These are phyloP conservation scores for Colletotrichum caudatum DNA, from an alignment of 2,329 filamentous ascomycete species.

Conservation along the genomic window DNA sequence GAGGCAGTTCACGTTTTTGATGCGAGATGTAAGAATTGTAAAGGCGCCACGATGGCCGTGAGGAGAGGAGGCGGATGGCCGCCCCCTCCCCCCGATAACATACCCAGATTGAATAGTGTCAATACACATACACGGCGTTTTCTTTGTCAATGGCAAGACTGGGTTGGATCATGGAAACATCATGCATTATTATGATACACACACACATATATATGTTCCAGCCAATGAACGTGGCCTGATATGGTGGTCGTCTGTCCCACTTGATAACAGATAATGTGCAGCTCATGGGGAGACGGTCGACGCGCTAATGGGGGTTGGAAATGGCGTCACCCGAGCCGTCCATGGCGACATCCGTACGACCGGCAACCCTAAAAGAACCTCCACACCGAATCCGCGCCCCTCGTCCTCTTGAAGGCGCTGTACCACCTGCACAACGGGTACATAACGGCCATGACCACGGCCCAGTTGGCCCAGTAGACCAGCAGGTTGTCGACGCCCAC, in stretches of 20 bases:
- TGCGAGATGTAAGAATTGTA: neutral
- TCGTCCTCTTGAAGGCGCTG: slow-evolving; percentile 57
- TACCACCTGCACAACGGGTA: slow-evolving; percentile 59
- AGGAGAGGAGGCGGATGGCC: neutral
- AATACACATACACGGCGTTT: slow-evolving; percentile 9
- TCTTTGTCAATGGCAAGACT: neutral
- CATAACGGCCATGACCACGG: slow-evolving; percentile 50
- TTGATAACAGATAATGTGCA: no score
- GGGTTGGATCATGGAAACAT: no score
- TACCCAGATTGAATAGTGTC: slow-evolving; percentile 14
- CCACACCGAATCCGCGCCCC: slow-evolving; percentile 58
- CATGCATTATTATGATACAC: neutral
- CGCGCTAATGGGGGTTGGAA: neutral
- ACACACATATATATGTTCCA: neutral
- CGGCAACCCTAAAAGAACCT: slow-evolving; percentile 55
- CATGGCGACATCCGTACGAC: slow-evolving; percentile 19
- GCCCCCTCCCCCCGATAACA: neutral
- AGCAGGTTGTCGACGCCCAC: slow-evolving; percentile 54
- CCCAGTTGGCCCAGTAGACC: slow-evolving; percentile 54
- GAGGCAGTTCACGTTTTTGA: neutral
- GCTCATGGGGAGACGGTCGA: no score
- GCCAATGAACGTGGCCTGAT: neutral
- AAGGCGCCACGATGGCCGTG: neutral
- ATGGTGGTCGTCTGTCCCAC: rapidly evolving
- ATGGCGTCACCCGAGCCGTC: slow-evolving; percentile 20